Evolutionary conservation across 805 yeast species (phyloP), one percentile per base, ranked within the genome.

Genomic region (Barnettozyma botsteinii): DNA sequence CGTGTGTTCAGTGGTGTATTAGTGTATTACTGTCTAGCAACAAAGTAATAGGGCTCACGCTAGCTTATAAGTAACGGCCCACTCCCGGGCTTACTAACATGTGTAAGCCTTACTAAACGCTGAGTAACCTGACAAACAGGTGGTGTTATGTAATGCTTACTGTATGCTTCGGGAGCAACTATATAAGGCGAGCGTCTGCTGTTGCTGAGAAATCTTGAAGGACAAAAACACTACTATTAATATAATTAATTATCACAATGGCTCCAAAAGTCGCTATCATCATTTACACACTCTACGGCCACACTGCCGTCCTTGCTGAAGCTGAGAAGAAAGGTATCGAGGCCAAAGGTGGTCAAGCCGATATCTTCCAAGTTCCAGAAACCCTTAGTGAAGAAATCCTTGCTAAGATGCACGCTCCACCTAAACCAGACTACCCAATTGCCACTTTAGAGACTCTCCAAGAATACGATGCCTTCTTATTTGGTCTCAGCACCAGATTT

Each of bases 401-500:
- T 46, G 58, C 62, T 32, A 63, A 66, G 55, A 59, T 86, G 69
- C 75, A 77, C 50, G 94, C 91, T 21, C 79, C 86, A 26, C 60
- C 70, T 18, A 77, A 75, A 53, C 68, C 75, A 15, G 62, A 62
- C 21, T 66, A 65, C 35, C 86, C 86, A 42, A 59, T 74, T 42
- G 84, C 83, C 30, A 67, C 78, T 13, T 52, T 62, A 9, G 82
- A 75, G 17, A 72, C 77, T 15, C 69, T 87, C 50, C 57, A 64
- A 4, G 65, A 70, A 48, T 83, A 80, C 68, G 95, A 88, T 57
- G 95, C 89, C 34, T 77, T 82, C 67, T 50, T 88, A 49, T 84
- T 87, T 53, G 96, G 96, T 58, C 61, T 84, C 52, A 94, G 95
- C 55, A 83, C 95, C 41, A 78, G 95, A 65, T 87, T 66, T 59